Conservation (phyloP, 192 early-diverging fungal species). For the Podila epigama region DNA sequence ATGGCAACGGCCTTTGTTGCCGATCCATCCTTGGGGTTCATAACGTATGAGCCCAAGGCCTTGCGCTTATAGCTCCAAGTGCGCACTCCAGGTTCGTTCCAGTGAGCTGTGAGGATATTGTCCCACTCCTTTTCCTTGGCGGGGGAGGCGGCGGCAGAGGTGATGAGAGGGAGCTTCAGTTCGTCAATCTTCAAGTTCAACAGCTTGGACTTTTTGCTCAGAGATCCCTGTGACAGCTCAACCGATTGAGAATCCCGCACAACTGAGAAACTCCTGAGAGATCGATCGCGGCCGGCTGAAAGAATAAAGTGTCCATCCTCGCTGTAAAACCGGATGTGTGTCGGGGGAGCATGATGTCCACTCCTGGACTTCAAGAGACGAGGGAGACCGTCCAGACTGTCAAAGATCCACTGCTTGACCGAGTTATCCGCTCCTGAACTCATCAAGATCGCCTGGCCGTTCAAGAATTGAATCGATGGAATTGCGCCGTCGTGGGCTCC, state of each 20-base stretch:
- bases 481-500: constrained; percentile 86
- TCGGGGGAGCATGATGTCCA: constrained; percentile 90
- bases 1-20: constrained; percentile 72
- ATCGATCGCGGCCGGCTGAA: constrained; percentile 83
- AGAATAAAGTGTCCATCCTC: constrained; percentile 77
- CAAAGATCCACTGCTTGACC: constrained; percentile 97
- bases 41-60: constrained; percentile 72
- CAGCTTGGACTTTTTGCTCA: constrained; percentile 73
- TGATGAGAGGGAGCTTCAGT: constrained; percentile 76
- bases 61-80: constrained; percentile 87
- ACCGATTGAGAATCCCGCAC: constrained; percentile 84
- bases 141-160: constrained; percentile 72
- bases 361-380: constrained; percentile 83
- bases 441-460: constrained; percentile 85
- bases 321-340: constrained; percentile 67
- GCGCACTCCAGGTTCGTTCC: constrained; percentile 72
- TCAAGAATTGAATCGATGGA: constrained; percentile 80
- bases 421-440: constrained; percentile 92
- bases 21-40: constrained; percentile 69
- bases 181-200: constrained; percentile 66
- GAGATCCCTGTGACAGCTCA: constrained; percentile 86
- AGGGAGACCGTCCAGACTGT: constrained; percentile 79
- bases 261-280: constrained; percentile 83
- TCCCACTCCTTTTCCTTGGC: constrained; percentile 87
- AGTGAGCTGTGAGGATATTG: constrained; percentile 89